phyloP scores from a whole-genome alignment of 164 flowering plant genomes.

The Annona squamosa region DNA sequence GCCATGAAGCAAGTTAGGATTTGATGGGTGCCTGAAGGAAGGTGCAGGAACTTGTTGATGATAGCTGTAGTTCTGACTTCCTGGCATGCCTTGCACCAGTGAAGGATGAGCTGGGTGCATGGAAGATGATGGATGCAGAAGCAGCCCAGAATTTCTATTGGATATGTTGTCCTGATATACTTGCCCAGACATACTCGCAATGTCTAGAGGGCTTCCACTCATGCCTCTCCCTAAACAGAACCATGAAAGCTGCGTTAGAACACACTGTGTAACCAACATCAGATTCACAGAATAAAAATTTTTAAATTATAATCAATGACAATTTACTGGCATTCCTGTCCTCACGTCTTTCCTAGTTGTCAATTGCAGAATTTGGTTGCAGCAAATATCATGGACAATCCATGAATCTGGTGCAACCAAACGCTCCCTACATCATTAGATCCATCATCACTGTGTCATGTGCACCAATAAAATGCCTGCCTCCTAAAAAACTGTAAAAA shows the following conservation, averaged over 20 bases:
- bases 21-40: conserved; percentile 30
- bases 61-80: conserved; percentile 27
- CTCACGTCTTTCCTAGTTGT: not conserved
- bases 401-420: too few species aligned
- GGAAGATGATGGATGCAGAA: conserved; percentile 33
- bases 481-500: too few species aligned
- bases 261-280: not conserved
- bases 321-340: not conserved
- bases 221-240: conserved; percentile 29
- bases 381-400: too few species aligned
- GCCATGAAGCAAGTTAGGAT: conserved; percentile 19
- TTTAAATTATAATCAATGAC: too few species aligned
- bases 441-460: too few species aligned
- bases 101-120: conserved; percentile 29
- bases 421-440: too few species aligned
- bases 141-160: conserved; percentile 31
- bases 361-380: too few species aligned
- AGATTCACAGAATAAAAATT: not conserved
- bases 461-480: too few species aligned
- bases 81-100: conserved; percentile 37
- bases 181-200: conserved; percentile 26
- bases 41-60: conserved; percentile 39
- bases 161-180: conserved; percentile 37
- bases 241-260: not conserved
- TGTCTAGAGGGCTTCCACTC: conserved; percentile 39